Evolutionary conservation across 192 early-diverging fungal genomes (phyloP).

Genomic region (Backusella psychrophila): DNA sequence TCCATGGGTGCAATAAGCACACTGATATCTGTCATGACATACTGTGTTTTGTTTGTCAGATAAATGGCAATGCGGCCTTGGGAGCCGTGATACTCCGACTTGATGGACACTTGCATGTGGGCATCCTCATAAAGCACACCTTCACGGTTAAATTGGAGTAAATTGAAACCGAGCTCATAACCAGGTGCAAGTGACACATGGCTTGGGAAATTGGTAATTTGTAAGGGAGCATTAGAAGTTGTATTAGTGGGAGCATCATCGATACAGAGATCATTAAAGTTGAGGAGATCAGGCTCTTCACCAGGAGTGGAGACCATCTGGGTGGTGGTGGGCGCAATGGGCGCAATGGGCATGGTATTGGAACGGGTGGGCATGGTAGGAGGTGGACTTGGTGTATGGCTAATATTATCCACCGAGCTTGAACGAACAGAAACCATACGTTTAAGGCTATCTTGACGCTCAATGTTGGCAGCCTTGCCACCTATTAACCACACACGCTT

Average conservation of each 20-base stretch:
- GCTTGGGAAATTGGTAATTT: conserved; percentile 28
- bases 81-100: conserved; percentile 90
- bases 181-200: conserved; percentile 48
- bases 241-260: neutral
- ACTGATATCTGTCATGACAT: conserved; percentile 60
- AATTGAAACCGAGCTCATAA: conserved; percentile 53
- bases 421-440: conserved; percentile 31
- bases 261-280: conserved; percentile 33
- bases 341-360: conserved; percentile 1
- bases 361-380: neutral
- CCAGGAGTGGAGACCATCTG: neutral
- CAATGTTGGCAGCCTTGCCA: conserved; percentile 76
- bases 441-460: conserved; percentile 45
- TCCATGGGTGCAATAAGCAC: conserved; percentile 54
- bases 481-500: conserved; percentile 94
- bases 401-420: conserved; percentile 10
- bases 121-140: conserved; percentile 93
- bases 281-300: conserved; percentile 31
- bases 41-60: conserved; percentile 83
- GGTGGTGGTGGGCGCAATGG: neutral
- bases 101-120: conserved; percentile 86
- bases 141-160: conserved; percentile 68
- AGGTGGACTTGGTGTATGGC: neutral
- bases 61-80: conserved; percentile 90
- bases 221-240: conserved; percentile 16